phyloP scores from a whole-genome alignment of 345 rosid species.

The Eucalyptus tenuipes region DNA sequence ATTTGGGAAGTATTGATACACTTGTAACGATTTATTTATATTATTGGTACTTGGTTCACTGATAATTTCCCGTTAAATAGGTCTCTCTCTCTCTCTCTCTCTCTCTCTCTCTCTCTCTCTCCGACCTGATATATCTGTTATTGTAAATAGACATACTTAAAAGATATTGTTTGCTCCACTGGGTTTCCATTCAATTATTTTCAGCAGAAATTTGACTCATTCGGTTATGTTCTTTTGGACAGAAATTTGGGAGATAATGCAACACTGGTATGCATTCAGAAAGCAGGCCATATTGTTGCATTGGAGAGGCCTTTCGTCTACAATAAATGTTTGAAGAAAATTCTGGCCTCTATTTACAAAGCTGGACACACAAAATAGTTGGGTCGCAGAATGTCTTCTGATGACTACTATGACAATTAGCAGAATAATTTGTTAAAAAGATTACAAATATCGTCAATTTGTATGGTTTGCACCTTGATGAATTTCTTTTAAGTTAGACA shows the following conservation, averaged over 20 bases:
- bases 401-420: too few species aligned
- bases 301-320: conserved; percentile 2
- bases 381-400: background rate
- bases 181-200: background rate
- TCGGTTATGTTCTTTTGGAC: background rate
- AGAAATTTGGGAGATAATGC: conserved; percentile 7
- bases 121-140: background rate
- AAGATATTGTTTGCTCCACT: background rate
- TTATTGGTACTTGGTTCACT: background rate
- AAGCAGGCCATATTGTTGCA: conserved; percentile 6
- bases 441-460: too few species aligned
- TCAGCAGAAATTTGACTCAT: background rate
- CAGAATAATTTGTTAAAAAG: too few species aligned
- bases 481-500: too few species aligned
- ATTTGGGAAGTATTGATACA: background rate
- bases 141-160: background rate
- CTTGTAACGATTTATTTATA: background rate
- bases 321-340: conserved; percentile 1
- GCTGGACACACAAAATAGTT: background rate
- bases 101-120: too few species aligned
- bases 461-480: too few species aligned
- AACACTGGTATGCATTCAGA: background rate
- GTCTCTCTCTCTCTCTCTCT: background rate
- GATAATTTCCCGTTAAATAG: background rate
- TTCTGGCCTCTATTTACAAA: background rate